Evolutionary conservation across 306 rosid genomes (phyloP), one percentile per base, ranked within the genome.

Genomic region (Aeschynomene evenia): DNA sequence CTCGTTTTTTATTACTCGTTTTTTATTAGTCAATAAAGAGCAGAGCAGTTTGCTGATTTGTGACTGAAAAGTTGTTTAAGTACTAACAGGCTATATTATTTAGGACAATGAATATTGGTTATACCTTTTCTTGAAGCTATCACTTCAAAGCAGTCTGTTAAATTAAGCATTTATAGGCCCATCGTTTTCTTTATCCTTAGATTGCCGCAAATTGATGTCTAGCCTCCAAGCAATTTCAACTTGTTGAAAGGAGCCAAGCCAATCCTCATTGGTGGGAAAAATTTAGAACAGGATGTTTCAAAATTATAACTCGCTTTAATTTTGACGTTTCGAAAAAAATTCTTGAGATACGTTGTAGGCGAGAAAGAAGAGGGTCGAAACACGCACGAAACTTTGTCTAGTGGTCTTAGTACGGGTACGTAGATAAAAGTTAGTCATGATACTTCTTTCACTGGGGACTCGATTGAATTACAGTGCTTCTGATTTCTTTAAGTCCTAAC

Each of bases 171-270:
- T 77, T 48, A n/a, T n/a, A 37, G 70, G n/a, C 10, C 73, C 55
- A 64, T 77, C 63, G 23, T 56, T 71, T 78, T 71, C 69, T 78
- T 71, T 49, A 57, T 57, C 19, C 16, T 64, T 54, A 63, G 49
- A 63, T 48, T 64, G 69, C 23, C 20, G 49, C 72, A 45, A 77
- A 69, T 26, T 26, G 28, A 55, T 42, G 42, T 55, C 54, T 37
- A n/a, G 1, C 62, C 19, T 7, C 40, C 2, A 16, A 54, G 48
- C 33, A 59, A 68, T 65, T 52, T 45, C 50, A 64, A 46, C 63
- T 63, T 73, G 77, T 70, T 15, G 0, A 43, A 43, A 60, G 26
- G 53, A 14, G 31, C 62, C 29, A 66, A 22, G 21, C 20, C 29
- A 66, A 22, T n/a, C 20, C 49, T 26, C 36, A 42, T 40, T 55